Base-by-base conservation (phyloP, 2,329 filamentous ascomycete genomes). In the Chaetomium globosum region DNA sequence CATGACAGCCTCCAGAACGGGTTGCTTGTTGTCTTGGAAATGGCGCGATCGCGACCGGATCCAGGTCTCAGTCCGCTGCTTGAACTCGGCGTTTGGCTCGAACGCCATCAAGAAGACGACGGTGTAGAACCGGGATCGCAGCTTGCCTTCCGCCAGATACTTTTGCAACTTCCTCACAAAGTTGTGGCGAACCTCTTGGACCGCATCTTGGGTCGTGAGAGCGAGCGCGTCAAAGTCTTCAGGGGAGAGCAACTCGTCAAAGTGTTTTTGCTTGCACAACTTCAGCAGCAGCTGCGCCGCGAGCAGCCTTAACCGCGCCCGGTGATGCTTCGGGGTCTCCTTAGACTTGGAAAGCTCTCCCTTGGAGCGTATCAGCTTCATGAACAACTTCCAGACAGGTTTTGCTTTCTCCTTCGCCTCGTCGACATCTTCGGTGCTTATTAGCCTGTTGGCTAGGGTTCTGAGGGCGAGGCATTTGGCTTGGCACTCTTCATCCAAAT, bases 81-180 rank as follows among this genome's bases (percentile, higher is more conserved):
- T 91, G 74, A 96, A 85, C 19, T 86, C 84, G n/a, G 80, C 75
- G 46, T 87, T 85, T 0, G 94, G 95, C 78, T 99, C 95, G 75
- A 95, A 97, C 1, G 95, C 94, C 36, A 93, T 89, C 52, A 98
- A 80, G 79, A 97, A 98, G 6, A 96, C 83, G 49, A 97, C 89
- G 0, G 92, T 90, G 76, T 96, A 95, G 82, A 96, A 99, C 10
- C 94, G 88, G 13, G 84, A 80, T 1, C 87, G 83, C 2, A 96
- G 82, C 70, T 84, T 87, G 63, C 85, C 85, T 61, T 89, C 86
- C 10, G 90, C 90, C 4, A 98, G 85, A 73, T 96, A 94, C 78
- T 96, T 97, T 78, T 96, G 95, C 49, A 99, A 81, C 71, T 93
- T 93, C 72, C 88, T 87, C 61, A 95, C 83, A 72, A 99, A 98